A percentile compares a stretch with the other conserved stretches of the same genome.
Evolutionary conservation across 1,284 basidiomycete genomes (phyloP).

Genomic region (Apiotrichum mycotoxinovorans): DNA sequence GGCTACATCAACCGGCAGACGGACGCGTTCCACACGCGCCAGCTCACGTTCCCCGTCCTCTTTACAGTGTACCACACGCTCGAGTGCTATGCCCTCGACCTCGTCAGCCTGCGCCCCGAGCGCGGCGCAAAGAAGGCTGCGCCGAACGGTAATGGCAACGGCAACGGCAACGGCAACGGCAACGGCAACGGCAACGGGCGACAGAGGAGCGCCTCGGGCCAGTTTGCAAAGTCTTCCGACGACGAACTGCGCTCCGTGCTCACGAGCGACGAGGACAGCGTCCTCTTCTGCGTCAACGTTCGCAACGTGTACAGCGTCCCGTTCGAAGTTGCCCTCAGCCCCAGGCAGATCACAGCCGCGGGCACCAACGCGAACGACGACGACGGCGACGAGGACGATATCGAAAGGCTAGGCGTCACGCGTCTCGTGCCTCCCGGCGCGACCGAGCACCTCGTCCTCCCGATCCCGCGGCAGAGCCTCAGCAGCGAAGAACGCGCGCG

Average conservation of each 20-base stretch:
- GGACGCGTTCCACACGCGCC: conserved; percentile 69
- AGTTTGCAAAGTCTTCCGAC: conserved; percentile 27
- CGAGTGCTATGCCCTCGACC: conserved; percentile 74
- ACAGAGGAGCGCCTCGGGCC: background rate
- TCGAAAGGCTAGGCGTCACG: conserved; percentile 46
- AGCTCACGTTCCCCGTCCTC: conserved; percentile 74
- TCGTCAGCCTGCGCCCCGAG: conserved; percentile 56
- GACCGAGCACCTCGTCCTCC: conserved; percentile 72
- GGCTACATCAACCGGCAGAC: conserved; percentile 58
- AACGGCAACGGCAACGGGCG: background rate
- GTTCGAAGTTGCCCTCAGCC: conserved; percentile 76
- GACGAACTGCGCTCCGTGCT: conserved; percentile 38
- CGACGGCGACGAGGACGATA: conserved; percentile 23
- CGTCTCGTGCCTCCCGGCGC: conserved; percentile 75
- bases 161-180: background rate
- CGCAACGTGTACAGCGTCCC: conserved; percentile 82
- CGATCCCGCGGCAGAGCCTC: conserved; percentile 66
- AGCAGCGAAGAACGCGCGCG: conserved; percentile 58
- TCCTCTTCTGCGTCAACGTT: conserved; percentile 79
- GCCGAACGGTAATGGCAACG: no score
- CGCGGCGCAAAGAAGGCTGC: background rate
- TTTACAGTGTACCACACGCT: conserved; percentile 92
- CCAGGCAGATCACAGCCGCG: conserved; percentile 28
- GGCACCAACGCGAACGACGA: conserved; percentile 29
- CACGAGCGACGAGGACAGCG: conserved; percentile 63